Evolutionary conservation across 352 stramenopile genomes (phyloP).

Genomic region (Blastocystis sp.): DNA sequence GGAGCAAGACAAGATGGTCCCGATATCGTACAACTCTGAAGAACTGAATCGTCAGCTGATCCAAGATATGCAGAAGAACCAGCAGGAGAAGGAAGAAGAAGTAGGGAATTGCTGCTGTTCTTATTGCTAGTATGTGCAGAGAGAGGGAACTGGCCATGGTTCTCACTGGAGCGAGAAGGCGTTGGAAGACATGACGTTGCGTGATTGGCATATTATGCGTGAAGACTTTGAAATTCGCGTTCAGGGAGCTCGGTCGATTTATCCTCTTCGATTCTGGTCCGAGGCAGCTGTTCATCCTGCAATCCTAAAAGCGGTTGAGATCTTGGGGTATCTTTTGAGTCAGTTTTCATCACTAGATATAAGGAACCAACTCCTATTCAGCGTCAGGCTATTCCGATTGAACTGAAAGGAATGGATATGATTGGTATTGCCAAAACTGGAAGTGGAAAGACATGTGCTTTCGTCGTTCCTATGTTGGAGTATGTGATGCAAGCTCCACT

Average conservation of each 20-base stretch:
- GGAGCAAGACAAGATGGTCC: constrained; percentile 68
- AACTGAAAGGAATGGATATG: constrained; percentile 88
- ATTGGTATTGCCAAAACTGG: constrained; percentile 98
- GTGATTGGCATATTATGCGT: constrained; percentile 97
- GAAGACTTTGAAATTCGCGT: constrained; percentile 98
- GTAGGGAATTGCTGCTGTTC: neutral
- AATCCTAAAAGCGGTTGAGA: constrained; percentile 80
- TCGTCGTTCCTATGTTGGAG: constrained; percentile 90
- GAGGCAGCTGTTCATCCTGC: constrained; percentile 71
- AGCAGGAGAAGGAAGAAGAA: constrained; percentile 60
- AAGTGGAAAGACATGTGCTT: constrained; percentile 94
- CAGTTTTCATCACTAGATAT: constrained; percentile 70
- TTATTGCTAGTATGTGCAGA: neutral
- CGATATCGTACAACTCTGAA: constrained; percentile 68
- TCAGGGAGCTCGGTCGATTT: constrained; percentile 75
- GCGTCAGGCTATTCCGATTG: constrained; percentile 91
- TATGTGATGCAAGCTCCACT: constrained; percentile 82
- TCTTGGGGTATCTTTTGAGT: constrained; percentile 69
- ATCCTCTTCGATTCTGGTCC: constrained; percentile 85
- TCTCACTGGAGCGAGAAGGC: constrained; percentile 84
- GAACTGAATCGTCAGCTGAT: constrained; percentile 68
- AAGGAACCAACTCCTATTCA: constrained; percentile 95
- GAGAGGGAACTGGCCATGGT: constrained; percentile 69
- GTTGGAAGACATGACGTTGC: constrained; percentile 84
- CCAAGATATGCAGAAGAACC: constrained; percentile 62